These are phyloP conservation scores for Ogataea nonfermentans DNA, from an alignment of 805 yeast genomes.

Conservation along the genomic window DNA sequence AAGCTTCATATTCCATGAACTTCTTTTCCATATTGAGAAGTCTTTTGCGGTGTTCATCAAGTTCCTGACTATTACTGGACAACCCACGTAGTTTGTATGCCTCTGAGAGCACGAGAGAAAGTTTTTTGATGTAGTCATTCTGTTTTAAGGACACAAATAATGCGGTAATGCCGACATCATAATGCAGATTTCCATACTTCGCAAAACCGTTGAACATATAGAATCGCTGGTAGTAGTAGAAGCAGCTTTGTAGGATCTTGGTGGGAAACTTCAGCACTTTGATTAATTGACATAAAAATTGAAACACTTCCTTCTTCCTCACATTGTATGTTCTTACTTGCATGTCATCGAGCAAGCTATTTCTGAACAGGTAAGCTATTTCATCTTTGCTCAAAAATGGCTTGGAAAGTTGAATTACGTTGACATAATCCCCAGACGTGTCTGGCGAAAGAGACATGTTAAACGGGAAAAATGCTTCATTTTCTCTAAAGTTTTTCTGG, in stretches of 20 bases:
- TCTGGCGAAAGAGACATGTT: conserved; percentile 17
- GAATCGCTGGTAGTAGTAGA: conserved; percentile 70
- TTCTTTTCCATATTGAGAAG: conserved; percentile 65
- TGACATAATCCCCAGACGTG: conserved; percentile 12
- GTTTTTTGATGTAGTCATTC: conserved; percentile 80
- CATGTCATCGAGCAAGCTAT: conserved; percentile 19
- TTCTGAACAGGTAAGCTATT: conserved; percentile 23
- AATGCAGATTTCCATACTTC: conserved; percentile 42
- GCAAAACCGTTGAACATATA: conserved; percentile 64
- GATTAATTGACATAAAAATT: conserved; percentile 52
- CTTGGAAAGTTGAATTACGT: conserved; percentile 33
- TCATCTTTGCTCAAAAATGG: conserved; percentile 34
- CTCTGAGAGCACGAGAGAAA: conserved; percentile 57
- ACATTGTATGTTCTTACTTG: conserved; percentile 23
- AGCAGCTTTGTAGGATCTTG: conserved; percentile 64
- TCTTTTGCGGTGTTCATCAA: conserved; percentile 56
- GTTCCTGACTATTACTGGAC: conserved; percentile 25
- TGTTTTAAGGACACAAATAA: conserved; percentile 71
- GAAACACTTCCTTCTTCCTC: conserved; percentile 42
- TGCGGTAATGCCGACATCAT: conserved; percentile 66
- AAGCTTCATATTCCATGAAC: conserved; percentile 71
- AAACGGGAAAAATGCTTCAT: not conserved
- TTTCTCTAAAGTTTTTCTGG: conserved; percentile 2
- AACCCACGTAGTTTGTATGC: conserved; percentile 39
- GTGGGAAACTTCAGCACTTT: conserved; percentile 63